Base-by-base conservation (phyloP, 75 land plant species). In the Pinus taeda region DNA sequence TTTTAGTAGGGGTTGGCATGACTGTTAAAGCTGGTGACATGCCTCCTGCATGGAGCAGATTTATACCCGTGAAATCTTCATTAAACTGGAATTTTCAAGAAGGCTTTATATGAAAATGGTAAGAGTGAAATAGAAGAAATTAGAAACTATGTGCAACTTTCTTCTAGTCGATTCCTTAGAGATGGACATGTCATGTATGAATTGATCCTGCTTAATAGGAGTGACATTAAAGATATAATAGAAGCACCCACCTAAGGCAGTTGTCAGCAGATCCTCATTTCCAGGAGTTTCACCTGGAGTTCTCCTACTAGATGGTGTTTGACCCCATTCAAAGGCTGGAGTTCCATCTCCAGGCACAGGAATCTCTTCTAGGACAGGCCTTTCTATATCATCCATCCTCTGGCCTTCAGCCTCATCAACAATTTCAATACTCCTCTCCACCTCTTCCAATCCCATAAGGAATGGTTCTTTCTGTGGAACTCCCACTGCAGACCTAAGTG, bases 1-100 rank as follows among this genome's bases (percentile, higher is more conserved):
- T 78, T 18, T 84, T 85, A 57, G 75, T 74, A 24, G 85, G 85
- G 57, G 86, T 85, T 12, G 86, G 81, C 42, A 73, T 42, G 42
- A 85, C 80, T 62, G 63, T 53, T 65, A 85, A 75, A 62, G 77
- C 80, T 29, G 85, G 86, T 56, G 86, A 84, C 18, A 57, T 42
- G 24, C 86, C 84, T 30, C 86, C 86, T 85, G 65, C 75, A 5
- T 56, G 36, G 59, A 73, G 7, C 20, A 73, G 6, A 57, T 24
- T 30, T 14, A 69, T 42, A 8, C 45, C n/a, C 53, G n/a, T 69
- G n/a, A 69, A 69, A n/a, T 42, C 55, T 49, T 9, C 20, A 39
- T 67, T n/a, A 37, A 4, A 15, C 6, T 37, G 9, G 8, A 18
- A 17, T 67, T 39, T 13, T 29, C 45, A 67, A 39, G 49, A 39